These are phyloP conservation scores for Omphalea diandra DNA, from an alignment of 441 rosid species.

Conservation along the genomic window DNA sequence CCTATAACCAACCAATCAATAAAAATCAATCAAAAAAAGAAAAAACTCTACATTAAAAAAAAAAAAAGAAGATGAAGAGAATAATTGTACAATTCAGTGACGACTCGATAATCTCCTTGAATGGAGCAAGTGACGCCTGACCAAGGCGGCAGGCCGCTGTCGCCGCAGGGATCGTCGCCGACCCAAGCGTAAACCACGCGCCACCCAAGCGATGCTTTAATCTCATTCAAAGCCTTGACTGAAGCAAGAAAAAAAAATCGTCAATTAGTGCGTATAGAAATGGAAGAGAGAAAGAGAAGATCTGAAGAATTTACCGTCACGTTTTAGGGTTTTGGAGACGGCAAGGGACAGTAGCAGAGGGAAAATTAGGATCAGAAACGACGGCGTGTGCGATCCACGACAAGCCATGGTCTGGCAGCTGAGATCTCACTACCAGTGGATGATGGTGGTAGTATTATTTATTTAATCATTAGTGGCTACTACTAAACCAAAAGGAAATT, in stretches of 20 bases:
- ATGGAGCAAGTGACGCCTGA: conserved; percentile 80
- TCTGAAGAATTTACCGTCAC: conserved; percentile 49
- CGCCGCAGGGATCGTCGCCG: conserved; percentile 87
- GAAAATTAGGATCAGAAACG: conserved; percentile 32
- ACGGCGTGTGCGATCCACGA: conserved; percentile 21
- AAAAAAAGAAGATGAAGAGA: background rate
- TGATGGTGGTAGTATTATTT: too few relatives aligned
- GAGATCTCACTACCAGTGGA: background rate
- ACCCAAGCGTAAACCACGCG: conserved; percentile 85
- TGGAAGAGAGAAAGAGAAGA: background rate
- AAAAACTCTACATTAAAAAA: too few relatives aligned
- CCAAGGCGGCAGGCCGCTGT: conserved; percentile 69
- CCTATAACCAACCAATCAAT: conserved; percentile 39
- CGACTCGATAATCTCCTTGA: conserved; percentile 63
- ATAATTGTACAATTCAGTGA: conserved; percentile 56
- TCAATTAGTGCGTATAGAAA: background rate
- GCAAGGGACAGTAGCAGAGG: conserved; percentile 35
- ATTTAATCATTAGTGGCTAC: too few relatives aligned
- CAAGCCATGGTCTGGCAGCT: conserved; percentile 28
- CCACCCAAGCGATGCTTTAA: conserved; percentile 75
- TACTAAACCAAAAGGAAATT: too few relatives aligned
- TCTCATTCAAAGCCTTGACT: conserved; percentile 86
- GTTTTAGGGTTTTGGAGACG: conserved; percentile 66
- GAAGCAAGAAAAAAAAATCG: conserved; percentile 5
- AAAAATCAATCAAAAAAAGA: too few relatives aligned